Evolutionary conservation across 2,329 filamentous ascomycete species (phyloP), one percentile per base, ranked within the genome.

Genomic region (Apiospora malaysiana): DNA sequence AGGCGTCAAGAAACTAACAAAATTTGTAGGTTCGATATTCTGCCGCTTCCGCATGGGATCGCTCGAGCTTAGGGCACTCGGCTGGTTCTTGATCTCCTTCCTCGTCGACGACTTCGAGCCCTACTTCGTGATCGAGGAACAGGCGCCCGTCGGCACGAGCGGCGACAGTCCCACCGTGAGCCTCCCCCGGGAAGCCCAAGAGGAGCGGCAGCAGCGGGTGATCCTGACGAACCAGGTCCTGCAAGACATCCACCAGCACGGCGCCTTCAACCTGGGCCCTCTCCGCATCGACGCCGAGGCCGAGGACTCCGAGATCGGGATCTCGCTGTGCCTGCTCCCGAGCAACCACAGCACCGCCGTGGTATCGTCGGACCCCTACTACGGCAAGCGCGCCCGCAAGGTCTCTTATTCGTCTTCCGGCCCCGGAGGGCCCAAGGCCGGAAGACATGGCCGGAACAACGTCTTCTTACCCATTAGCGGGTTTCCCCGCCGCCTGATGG

Each of bases 81-180:
- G 77, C 9, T 78, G 77, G 77, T 78, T 79, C 49, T 75, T 80
- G 1, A 75, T 78, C 46, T 76, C 76, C 5, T 75, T 75, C 25
- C 74, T 79, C 21, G 76, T 78, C 51, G 77, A 75, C n/a, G 77
- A 78, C 42, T 80, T 80, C 49, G 77, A 78, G 71, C 78, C 78
- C 27, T 79, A 78, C 70, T 79, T 80, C 69, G 67, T 79, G 5
- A 59, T 79, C 37, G 78, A 79, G 68, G 75, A 77, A 68, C 74
- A 73, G 9, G 8, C 12, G 2, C 51, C 71, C n/a, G 40, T 12
- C 40, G 40, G 12, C 14, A 14, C 5, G 40, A 18, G 40, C 65
- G 2, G n/a, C 9, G 56, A 27, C 6, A 40, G 18, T 21, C 4
- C 4, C 23, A 32, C 14, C 49, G 27, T 14, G 27, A 59, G 16